These are phyloP conservation scores for Nevesoporus exiguus DNA, from an alignment of 768 basidiomycete species.

Conservation along the genomic window DNA sequence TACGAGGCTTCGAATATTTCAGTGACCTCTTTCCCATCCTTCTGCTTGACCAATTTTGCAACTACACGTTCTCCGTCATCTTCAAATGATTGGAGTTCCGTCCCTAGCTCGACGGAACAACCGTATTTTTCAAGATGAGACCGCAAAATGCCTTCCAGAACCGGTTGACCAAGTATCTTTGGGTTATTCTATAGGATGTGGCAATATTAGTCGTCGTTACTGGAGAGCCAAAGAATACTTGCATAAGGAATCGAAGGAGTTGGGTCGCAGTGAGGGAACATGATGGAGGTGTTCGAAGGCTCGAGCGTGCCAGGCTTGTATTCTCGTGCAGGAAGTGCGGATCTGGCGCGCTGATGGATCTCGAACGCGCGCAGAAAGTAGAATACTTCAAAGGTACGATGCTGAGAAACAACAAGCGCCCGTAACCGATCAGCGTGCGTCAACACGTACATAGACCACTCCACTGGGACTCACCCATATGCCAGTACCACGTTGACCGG, in stretches of 20 bases:
- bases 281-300: constrained; percentile 6
- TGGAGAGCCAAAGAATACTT: not conserved
- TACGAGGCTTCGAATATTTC: constrained; percentile 23
- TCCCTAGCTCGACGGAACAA: constrained; percentile 35
- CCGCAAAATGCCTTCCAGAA: constrained; percentile 27
- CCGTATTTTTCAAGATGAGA: constrained; percentile 20
- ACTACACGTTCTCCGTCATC: constrained; percentile 25
- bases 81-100: constrained; percentile 42
- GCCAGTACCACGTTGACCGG: constrained; percentile 38
- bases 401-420: constrained; percentile 5
- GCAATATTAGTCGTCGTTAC: not conserved
- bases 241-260: constrained; percentile 29
- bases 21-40: constrained; percentile 18
- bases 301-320: constrained; percentile 30
- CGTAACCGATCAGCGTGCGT: not conserved
- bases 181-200: constrained; percentile 7
- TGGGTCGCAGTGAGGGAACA: constrained; percentile 8
- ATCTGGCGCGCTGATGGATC: constrained; percentile 29
- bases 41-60: constrained; percentile 22
- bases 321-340: constrained; percentile 27
- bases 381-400: constrained; percentile 42
- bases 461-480: constrained; percentile 33
- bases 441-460: not conserved
- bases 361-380: constrained; percentile 39
- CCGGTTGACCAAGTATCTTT: constrained; percentile 23